A percentile compares a stretch with the other conserved stretches of the same genome.
Evolutionary conservation across 371 early-diverging fungal species (phyloP).

Genomic region (Mucor irregularis): DNA sequence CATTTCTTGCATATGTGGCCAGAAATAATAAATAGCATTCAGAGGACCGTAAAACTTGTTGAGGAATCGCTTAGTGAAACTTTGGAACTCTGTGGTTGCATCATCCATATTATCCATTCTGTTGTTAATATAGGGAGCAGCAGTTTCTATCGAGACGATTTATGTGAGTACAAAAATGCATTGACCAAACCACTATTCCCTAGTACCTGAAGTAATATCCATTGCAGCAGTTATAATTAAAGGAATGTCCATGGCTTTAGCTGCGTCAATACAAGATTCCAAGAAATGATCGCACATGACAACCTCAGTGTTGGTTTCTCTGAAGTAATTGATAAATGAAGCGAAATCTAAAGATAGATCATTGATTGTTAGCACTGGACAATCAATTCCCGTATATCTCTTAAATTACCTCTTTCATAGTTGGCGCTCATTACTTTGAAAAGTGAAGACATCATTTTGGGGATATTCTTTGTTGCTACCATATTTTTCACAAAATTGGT

Average conservation of each 20-base stretch:
- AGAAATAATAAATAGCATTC: constrained; percentile 3
- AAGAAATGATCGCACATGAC: constrained; percentile 13
- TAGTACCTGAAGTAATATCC: background rate
- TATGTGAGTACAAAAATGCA: no score
- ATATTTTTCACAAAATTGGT: background rate
- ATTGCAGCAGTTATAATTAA: constrained; percentile 1
- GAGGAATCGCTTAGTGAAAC: constrained; percentile 6
- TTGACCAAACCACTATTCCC: no score
- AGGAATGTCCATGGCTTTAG: background rate
- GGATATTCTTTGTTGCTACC: background rate
- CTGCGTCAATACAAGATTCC: constrained; percentile 7
- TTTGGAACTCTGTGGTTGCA: constrained; percentile 13
- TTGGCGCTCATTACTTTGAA: background rate
- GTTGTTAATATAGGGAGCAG: constrained; percentile 12
- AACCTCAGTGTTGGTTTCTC: background rate
- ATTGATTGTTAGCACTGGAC: background rate
- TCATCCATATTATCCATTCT: constrained; percentile 12
- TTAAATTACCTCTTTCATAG: constrained; percentile 10
- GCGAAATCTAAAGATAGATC: background rate
- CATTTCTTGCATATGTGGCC: constrained; percentile 5
- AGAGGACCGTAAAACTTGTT: constrained; percentile 10
- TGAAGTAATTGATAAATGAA: background rate
- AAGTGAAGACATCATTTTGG: background rate
- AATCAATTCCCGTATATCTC: background rate
- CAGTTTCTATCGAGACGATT: constrained; percentile 13